Conservation (phyloP, 108 stramenopile species). For the Craspedostauros australis region DNA sequence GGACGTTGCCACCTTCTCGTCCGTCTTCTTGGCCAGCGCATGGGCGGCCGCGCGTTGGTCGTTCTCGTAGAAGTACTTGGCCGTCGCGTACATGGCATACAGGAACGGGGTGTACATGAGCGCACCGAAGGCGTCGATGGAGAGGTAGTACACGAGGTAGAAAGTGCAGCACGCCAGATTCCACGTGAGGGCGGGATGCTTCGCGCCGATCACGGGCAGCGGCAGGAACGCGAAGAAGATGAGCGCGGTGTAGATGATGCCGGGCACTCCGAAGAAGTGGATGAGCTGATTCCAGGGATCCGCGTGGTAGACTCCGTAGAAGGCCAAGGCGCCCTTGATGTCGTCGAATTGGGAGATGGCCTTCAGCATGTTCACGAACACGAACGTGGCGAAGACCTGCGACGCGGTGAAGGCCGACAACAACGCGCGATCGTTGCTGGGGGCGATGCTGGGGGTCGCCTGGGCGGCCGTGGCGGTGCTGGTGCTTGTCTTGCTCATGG, state of each 20-base stretch:
- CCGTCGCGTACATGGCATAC: constrained; percentile 37
- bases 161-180: constrained; percentile 9
- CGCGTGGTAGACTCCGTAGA: constrained; percentile 56
- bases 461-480: too few relatives aligned
- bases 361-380: constrained; percentile 5
- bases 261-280: constrained; percentile 62
- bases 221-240: constrained; percentile 18
- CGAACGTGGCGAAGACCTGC: background rate
- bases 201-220: too few relatives aligned
- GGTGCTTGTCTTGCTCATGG: too few relatives aligned
- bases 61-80: constrained; percentile 5
- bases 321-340: constrained; percentile 32
- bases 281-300: constrained; percentile 52
- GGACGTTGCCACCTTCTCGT: background rate
- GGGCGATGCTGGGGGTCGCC: too few relatives aligned
- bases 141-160: constrained; percentile 36
- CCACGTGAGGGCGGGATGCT: too few relatives aligned
- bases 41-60: constrained; percentile 14
- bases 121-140: constrained; percentile 44
- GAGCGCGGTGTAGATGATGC: constrained; percentile 36
- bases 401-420: background rate
- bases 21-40: constrained; percentile 6
- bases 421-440: background rate
- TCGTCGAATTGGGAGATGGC: constrained; percentile 16
- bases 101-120: constrained; percentile 31